Conservation (phyloP, 148 eudicot species). For the Pharnaceum exiguum region DNA sequence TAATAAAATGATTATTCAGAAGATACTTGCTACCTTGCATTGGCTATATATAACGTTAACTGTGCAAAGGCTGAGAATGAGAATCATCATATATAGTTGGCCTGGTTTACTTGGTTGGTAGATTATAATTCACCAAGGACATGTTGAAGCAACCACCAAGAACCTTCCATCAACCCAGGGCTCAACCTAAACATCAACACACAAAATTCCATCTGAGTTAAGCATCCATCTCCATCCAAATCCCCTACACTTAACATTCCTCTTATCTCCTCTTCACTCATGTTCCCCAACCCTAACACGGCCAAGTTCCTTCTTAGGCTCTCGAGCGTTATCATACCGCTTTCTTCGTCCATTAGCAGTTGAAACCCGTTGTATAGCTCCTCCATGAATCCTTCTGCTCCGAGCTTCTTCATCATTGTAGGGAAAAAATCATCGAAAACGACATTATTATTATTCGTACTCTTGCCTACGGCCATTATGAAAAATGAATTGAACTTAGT, state of each 20-base stretch:
- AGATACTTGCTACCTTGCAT: too few species aligned
- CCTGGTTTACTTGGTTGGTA: too few species aligned
- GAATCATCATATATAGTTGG: too few species aligned
- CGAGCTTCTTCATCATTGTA: constrained; percentile 47
- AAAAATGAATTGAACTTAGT: too few species aligned
- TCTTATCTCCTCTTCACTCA: constrained; percentile 40
- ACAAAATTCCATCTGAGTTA: constrained; percentile 64
- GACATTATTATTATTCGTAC: not conserved
- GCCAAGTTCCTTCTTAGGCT: constrained; percentile 45
- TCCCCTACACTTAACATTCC: constrained; percentile 59
- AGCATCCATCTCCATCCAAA: constrained; percentile 57
- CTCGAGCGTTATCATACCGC: constrained; percentile 53
- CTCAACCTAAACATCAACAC: constrained; percentile 70
- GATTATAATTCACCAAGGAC: constrained; percentile 1
- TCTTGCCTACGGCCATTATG: constrained; percentile 1
- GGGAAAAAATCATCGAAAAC: constrained; percentile 41
- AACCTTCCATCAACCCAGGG: constrained; percentile 48
- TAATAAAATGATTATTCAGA: too few species aligned
- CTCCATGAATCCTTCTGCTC: constrained; percentile 52
- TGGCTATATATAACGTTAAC: too few species aligned
- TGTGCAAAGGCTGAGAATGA: too few species aligned
- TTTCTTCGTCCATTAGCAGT: constrained; percentile 40
- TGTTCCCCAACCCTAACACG: constrained; percentile 35
- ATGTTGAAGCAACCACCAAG: constrained; percentile 32
- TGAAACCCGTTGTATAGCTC: constrained; percentile 56